Base-by-base conservation (phyloP, 331 rosid genomes). In the Spiraea crenata region DNA sequence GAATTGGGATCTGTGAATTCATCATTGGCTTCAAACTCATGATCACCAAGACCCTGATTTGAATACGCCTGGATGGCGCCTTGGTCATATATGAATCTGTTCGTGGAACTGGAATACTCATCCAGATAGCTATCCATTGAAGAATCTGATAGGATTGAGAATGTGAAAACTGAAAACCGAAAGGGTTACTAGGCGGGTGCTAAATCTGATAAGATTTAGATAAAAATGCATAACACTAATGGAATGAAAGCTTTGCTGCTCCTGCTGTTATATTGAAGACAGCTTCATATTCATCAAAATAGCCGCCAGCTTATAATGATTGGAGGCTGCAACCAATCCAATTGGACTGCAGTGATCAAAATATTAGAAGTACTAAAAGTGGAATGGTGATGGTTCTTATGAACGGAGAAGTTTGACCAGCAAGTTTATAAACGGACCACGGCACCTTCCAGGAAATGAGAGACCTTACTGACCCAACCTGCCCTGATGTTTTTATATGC, bases 1-100 rank as follows among this genome's bases (percentile, higher is more conserved):
- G 73, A 72, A 69, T 74, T 61, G 54, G 72, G 71, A 70, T 79
- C 76, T 3, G 46, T 41, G 54, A 57, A 47, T 14, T 72, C 75
- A 60, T 51, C 59, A 12, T 45, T 5, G 65, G 47, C 45, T 62
- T 31, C 50, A 63, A 65, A 34, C 7, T 55, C 65, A 17, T 37
- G 31, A 25, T 25, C 9, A 16, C 8, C 50, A 54, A n/a, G 60
- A 41, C n/a, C 52, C 1, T 69, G 63, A 41, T 65, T 48, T 10
- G 57, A 45, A 37, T 15, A 19, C 19, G 52, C 20, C 8, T 70
- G 31, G 25, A 31, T 1, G 42, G 77, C 42, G 34, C 0, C 15
- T 19, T 41, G 79, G 54, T 67, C 59, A 52, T 9, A 49, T 0
- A 15, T 51, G 66, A 54, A 61, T 2, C 56, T 20, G 45, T 52